Conservation (phyloP, 495 filamentous ascomycete genomes). For the Glarea lozoyensis region DNA sequence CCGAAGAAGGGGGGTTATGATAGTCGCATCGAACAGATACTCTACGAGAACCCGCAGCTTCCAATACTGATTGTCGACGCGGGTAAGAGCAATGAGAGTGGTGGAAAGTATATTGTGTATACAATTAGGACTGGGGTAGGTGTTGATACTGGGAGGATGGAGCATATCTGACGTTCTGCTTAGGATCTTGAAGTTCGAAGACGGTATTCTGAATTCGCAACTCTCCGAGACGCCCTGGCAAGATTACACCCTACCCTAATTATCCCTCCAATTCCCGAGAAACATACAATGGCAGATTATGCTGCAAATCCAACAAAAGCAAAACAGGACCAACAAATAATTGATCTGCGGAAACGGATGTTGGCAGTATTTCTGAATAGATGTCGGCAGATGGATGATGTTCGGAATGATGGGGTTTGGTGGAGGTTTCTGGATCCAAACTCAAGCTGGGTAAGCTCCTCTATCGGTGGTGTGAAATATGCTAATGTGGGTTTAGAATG, state of each 20-base stretch:
- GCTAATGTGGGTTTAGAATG: constrained; percentile 54
- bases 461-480: neutral
- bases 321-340: constrained; percentile 93
- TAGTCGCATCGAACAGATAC: constrained; percentile 90
- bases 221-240: constrained; percentile 76
- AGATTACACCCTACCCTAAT: constrained; percentile 89
- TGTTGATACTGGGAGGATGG: too few relatives aligned
- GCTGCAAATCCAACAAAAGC: constrained; percentile 95
- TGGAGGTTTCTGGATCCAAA: constrained; percentile 97
- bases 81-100: constrained; percentile 89
- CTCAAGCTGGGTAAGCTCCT: constrained; percentile 83
- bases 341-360: constrained; percentile 94
- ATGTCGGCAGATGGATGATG: constrained; percentile 85
- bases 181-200: constrained; percentile 92
- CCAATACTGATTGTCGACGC: constrained; percentile 86
- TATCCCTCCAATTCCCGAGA: constrained; percentile 94
- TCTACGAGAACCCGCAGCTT: constrained; percentile 88
- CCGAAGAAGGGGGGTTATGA: constrained; percentile 82
- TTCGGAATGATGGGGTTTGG: constrained; percentile 90
- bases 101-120: constrained; percentile 85
- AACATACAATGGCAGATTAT: constrained; percentile 97
- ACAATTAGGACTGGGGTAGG: constrained; percentile 90
- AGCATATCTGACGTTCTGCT: too few relatives aligned
- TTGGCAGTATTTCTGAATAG: constrained; percentile 88
- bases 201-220: constrained; percentile 96